phyloP scores from a whole-genome alignment of 768 basidiomycete genomes.

The Boletus tylopilopsis region DNA sequence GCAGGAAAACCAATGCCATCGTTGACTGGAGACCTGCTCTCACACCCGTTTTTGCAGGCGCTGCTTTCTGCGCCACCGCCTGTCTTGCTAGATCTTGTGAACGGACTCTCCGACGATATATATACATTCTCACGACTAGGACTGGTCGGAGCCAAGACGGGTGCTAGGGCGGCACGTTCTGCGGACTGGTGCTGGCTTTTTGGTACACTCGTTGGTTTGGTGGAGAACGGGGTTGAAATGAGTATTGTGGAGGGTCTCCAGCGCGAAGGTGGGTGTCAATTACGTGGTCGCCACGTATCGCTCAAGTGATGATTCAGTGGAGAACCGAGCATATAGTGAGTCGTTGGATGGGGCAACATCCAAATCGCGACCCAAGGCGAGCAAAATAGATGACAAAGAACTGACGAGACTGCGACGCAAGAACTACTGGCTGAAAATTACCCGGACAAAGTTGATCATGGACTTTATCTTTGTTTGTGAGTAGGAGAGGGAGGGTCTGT shows the following conservation, averaged over 20 bases:
- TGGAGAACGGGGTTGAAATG: slow-evolving; percentile 80
- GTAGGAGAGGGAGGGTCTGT: slow-evolving; percentile 24
- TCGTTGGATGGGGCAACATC: slow-evolving; percentile 68
- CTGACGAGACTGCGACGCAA: slow-evolving; percentile 62
- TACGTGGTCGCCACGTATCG: background rate
- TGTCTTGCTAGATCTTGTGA: slow-evolving; percentile 72
- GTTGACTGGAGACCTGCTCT: slow-evolving; percentile 22
- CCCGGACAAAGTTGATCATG: slow-evolving; percentile 71
- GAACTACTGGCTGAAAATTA: slow-evolving; percentile 72
- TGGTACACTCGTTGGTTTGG: slow-evolving; percentile 72
- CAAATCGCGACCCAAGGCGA: slow-evolving; percentile 58
- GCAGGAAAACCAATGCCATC: slow-evolving; percentile 3
- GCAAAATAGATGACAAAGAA: slow-evolving; percentile 67
- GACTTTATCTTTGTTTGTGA: slow-evolving; percentile 86
- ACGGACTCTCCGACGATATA: slow-evolving; percentile 75
- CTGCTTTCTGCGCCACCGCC: slow-evolving; percentile 80
- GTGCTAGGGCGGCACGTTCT: slow-evolving; percentile 67
- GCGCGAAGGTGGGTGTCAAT: slow-evolving; percentile 48
- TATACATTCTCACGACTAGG: slow-evolving; percentile 72
- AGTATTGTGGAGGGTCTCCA: slow-evolving; percentile 62
- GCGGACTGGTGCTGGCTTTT: slow-evolving; percentile 88
- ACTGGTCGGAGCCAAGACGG: slow-evolving; percentile 58
- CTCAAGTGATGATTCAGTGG: slow-evolving; percentile 43
- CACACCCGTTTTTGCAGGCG: slow-evolving; percentile 67
- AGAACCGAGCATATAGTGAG: slow-evolving; percentile 68